Conservation (phyloP, 2,329 filamentous ascomycete genomes). For the Aspergillus piperis region DNA sequence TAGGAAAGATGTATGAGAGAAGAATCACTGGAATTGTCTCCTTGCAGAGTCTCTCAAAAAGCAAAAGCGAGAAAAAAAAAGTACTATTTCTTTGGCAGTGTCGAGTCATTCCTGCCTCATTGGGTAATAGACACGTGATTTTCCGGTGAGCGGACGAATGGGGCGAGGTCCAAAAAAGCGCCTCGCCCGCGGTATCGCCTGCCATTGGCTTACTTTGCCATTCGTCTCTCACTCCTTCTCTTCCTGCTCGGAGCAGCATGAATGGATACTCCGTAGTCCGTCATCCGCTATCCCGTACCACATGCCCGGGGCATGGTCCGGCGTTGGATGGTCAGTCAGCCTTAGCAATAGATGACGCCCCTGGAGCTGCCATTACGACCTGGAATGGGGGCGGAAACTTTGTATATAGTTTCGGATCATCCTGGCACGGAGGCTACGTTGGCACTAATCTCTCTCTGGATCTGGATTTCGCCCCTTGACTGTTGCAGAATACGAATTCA, state of each 20-base stretch:
- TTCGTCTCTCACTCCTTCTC: background rate
- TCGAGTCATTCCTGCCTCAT: background rate
- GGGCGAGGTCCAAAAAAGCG: background rate
- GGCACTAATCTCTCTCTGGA: background rate
- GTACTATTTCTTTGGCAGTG: background rate
- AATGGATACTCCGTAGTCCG: background rate
- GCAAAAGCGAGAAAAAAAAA: too few relatives aligned
- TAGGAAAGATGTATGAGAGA: too few relatives aligned
- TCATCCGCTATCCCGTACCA: background rate
- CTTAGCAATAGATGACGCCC: background rate
- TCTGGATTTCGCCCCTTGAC: background rate
- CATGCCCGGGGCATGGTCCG: too few relatives aligned
- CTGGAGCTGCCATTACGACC: background rate
- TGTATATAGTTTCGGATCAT: background rate
- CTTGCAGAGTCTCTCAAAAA: too few relatives aligned
- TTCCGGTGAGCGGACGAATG: slow-evolving; percentile 22
- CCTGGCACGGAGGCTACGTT: background rate
- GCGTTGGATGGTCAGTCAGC: background rate
- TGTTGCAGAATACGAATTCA: background rate
- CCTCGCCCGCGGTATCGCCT: background rate
- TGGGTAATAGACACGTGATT: slow-evolving; percentile 27
- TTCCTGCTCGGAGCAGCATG: background rate
- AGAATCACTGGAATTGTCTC: too few relatives aligned
- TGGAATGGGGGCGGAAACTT: background rate
- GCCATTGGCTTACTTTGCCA: background rate